Evolutionary conservation across 2,329 filamentous ascomycete genomes (phyloP).

Genomic region (Aspergillus pseudoviridinutans): DNA sequence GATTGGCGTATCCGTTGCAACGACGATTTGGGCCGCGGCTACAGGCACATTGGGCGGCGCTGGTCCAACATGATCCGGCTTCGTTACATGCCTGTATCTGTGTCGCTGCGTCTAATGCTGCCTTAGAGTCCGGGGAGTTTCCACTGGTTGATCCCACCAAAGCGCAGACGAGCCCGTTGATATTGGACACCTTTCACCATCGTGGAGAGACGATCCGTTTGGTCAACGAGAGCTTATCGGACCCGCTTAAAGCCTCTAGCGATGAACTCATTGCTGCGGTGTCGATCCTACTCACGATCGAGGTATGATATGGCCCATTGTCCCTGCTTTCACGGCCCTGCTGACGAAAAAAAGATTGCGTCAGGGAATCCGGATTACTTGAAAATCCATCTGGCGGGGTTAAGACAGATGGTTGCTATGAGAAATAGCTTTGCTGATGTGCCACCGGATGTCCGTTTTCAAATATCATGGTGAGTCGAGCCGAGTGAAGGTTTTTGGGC

Average conservation of each 20-base stretch:
- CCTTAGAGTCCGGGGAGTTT: slow-evolving; percentile 30
- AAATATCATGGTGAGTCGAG: slow-evolving; percentile 35
- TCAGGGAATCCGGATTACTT: slow-evolving; percentile 38
- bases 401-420: slow-evolving; percentile 38
- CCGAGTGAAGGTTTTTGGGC: background rate
- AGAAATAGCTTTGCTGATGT: slow-evolving; percentile 37
- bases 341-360: slow-evolving; percentile 28
- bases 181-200: slow-evolving; percentile 37
- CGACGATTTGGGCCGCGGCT: slow-evolving; percentile 31
- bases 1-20: slow-evolving; percentile 34
- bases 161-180: slow-evolving; percentile 25
- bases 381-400: slow-evolving; percentile 37
- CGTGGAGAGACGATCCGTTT: slow-evolving; percentile 38
- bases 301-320: slow-evolving; percentile 21
- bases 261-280: slow-evolving; percentile 38
- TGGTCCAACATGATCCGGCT: slow-evolving; percentile 34
- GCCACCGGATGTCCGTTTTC: slow-evolving; percentile 34
- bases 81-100: slow-evolving; percentile 36
- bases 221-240: slow-evolving; percentile 37
- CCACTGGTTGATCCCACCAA: slow-evolving; percentile 31
- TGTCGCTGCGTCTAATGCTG: slow-evolving; percentile 34
- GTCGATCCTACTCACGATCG: slow-evolving; percentile 36
- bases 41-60: slow-evolving; percentile 32
- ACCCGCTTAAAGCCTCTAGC: slow-evolving; percentile 35
- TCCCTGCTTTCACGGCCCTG: background rate